Evolutionary conservation across 345 rosid genomes (phyloP), one percentile per base, ranked within the genome.

Genomic region (Gossypioides kirkii): DNA sequence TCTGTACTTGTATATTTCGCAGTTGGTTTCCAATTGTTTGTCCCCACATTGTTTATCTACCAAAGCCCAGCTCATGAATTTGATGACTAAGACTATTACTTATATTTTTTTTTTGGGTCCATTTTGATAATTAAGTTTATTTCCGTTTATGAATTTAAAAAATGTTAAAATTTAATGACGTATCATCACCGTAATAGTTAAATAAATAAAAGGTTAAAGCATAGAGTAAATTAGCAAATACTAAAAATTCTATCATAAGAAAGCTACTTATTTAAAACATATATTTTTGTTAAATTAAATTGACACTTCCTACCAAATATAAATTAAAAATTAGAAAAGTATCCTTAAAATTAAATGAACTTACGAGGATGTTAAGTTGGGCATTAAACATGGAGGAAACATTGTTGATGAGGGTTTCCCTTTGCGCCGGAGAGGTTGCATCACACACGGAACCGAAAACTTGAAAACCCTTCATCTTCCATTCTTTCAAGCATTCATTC

Each of bases 41-140:
- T 87, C 71, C 96, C 96, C 1, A 89, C 94, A 76, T 89, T 90
- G 61, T 90, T 92, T 17, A 90, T 80, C 94, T 92, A 58, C n/a
- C 43, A n/a, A 52, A 13, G 17, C 13, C 47, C 45, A 56, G 32
- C 7, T 9, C 9, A 53, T 4, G 38, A 32, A 32, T 32, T 32
- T 32, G 6, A 32, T 32, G 38, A 32, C 5, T 32, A 32, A 32
- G 38, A 32, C 1, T 4, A 32, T 32, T 32, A 32, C 0, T 32
- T 32, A 6, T 32, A 32, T 32, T 32, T 32, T 4, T 32, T 32
- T 32, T 32, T n/a, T n/a, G n/a, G n/a, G n/a, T n/a, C n/a, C 36
- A 32, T 4, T 32, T 32, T 0, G 6, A 32, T 32, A 32, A 4
- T 32, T 4, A 32, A 32, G 38, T 32, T 1, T 32, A 32, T 32